Conservation (phyloP, 2,329 filamentous ascomycete genomes). For the Phialophora expanda region DNA sequence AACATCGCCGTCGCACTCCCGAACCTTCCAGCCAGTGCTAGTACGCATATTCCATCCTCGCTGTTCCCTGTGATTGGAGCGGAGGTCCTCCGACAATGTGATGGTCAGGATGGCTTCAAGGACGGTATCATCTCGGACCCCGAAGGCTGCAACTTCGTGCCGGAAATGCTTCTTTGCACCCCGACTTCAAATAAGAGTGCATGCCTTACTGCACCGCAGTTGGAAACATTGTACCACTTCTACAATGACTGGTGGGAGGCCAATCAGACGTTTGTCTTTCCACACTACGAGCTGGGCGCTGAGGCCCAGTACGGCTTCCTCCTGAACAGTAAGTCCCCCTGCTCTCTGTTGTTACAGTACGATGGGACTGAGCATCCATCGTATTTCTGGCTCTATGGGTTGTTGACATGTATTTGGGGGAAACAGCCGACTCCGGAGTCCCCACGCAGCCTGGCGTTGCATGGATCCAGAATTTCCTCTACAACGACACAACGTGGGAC, state of each 20-base stretch:
- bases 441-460: neutral
- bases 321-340: neutral
- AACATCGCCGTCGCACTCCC: neutral
- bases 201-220: neutral
- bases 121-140: constrained; percentile 40
- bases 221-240: neutral
- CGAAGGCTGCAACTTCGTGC: constrained; percentile 23
- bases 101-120: constrained; percentile 38
- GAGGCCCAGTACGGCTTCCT: neutral
- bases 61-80: constrained; percentile 45
- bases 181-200: neutral
- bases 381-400: neutral
- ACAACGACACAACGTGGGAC: neutral
- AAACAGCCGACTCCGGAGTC: neutral
- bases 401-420: neutral
- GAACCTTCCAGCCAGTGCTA: neutral
- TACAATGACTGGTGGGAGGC: neutral
- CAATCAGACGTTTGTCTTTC: neutral
- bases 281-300: neutral
- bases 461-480: neutral
- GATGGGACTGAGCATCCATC: neutral
- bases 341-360: neutral
- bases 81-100: constrained; percentile 44
- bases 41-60: constrained; percentile 38
- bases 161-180: constrained; percentile 12